A percentile compares a stretch with the other conserved stretches of the same genome.
Conservation (phyloP, 2,329 filamentous ascomycete species). For the Nemania bipapillata region DNA sequence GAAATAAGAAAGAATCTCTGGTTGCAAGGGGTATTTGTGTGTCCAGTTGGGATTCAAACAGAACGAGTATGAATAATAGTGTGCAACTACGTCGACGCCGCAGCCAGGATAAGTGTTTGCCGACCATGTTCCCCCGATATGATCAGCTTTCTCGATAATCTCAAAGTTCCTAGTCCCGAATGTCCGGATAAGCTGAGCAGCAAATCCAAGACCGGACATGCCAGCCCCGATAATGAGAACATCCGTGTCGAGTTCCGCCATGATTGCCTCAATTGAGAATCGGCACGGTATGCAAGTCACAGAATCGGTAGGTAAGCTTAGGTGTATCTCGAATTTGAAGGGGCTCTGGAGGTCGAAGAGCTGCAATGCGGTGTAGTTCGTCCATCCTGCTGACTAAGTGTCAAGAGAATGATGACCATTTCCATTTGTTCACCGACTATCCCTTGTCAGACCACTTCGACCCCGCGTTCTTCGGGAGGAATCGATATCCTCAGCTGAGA, state of each 20-base stretch:
- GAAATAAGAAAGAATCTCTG: slow-evolving; percentile 32
- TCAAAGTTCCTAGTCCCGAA: slow-evolving; percentile 32
- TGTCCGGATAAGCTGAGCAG: slow-evolving; percentile 28
- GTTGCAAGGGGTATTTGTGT: slow-evolving; percentile 30
- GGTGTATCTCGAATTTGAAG: too few relatives aligned
- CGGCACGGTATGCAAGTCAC: not conserved
- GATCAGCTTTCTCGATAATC: slow-evolving; percentile 24
- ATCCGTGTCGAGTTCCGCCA: slow-evolving; percentile 31
- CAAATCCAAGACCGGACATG: slow-evolving; percentile 32
- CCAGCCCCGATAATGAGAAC: slow-evolving; percentile 35
- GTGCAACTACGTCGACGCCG: slow-evolving; percentile 32
- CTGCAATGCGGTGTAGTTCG: too few relatives aligned
- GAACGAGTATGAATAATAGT: slow-evolving; percentile 32
- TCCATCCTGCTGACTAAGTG: too few relatives aligned
- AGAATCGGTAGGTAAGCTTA: not conserved
- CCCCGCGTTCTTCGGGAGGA: too few relatives aligned
- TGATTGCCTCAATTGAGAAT: not conserved
- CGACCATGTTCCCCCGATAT: slow-evolving; percentile 32
- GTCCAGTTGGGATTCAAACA: slow-evolving; percentile 30
- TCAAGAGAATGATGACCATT: too few relatives aligned
- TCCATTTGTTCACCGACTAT: too few relatives aligned
- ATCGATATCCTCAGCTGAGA: too few relatives aligned
- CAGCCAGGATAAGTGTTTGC: slow-evolving; percentile 33
- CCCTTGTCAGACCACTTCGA: too few relatives aligned
- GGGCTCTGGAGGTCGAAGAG: too few relatives aligned